Evolutionary conservation across 306 rosid genomes (phyloP).

Genomic region (Dryas alaskensis): DNA sequence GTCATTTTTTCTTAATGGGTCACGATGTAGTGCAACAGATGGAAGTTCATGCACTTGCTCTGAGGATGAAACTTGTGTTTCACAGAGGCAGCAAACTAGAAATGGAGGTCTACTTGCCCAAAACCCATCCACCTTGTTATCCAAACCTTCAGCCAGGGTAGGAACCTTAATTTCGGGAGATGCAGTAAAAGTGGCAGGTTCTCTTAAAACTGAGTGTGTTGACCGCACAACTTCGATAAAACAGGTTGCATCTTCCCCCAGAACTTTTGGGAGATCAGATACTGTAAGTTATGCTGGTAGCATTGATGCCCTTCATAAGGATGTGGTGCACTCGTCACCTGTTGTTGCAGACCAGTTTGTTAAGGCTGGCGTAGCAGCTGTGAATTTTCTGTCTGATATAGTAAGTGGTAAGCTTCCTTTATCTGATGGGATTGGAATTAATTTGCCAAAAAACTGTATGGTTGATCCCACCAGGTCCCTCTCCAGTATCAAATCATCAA

Average conservation of each 20-base stretch:
- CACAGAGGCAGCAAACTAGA: conserved; percentile 49
- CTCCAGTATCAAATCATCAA: conserved; percentile 49
- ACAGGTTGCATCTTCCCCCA: conserved; percentile 35
- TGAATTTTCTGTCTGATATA: conserved; percentile 69
- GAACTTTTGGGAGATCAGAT: conserved; percentile 43
- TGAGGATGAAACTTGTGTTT: conserved; percentile 74
- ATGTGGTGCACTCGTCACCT: conserved; percentile 35
- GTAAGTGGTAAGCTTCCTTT: conserved; percentile 60
- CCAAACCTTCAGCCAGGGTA: conserved; percentile 43
- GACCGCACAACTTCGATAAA: conserved; percentile 35
- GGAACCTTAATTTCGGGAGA: conserved; percentile 44
- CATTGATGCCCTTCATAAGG: conserved; percentile 37
- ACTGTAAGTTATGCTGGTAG: conserved; percentile 47
- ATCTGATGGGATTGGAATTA: conserved; percentile 60
- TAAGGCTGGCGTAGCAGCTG: conserved; percentile 76
- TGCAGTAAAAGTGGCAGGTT: conserved; percentile 33
- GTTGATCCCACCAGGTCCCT: conserved; percentile 58
- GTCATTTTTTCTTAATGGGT: conserved; percentile 63
- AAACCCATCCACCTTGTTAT: conserved; percentile 45
- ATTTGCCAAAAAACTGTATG: conserved; percentile 51
- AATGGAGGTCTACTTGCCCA: conserved; percentile 42
- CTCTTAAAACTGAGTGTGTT: conserved; percentile 40
- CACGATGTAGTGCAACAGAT: conserved; percentile 63
- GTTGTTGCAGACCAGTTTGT: conserved; percentile 59
- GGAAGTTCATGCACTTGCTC: conserved; percentile 76